phyloP scores from a whole-genome alignment of 2,329 filamentous ascomycete genomes.

The Penicillium sp. region DNA sequence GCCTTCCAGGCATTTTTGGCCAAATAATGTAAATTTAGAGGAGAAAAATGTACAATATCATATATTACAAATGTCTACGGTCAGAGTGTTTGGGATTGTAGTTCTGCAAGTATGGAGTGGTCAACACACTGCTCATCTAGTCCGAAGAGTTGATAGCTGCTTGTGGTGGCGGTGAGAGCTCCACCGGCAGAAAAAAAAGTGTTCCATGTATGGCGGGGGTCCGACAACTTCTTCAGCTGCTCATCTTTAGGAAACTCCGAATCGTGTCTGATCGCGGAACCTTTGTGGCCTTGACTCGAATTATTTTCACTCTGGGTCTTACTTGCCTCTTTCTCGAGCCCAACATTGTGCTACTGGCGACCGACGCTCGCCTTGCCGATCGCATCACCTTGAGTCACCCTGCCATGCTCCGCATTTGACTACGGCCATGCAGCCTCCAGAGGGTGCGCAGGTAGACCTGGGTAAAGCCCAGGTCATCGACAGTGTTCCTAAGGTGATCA shows the following conservation, averaged over 20 bases:
- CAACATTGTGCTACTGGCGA: constrained; percentile 11
- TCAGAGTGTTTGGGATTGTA: not conserved
- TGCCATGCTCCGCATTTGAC: constrained; percentile 43
- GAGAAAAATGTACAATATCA: constrained; percentile 5
- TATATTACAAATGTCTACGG: not conserved
- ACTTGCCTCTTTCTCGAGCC: not conserved
- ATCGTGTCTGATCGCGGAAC: not conserved
- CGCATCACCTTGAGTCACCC: constrained; percentile 28
- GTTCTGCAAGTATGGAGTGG: too few species aligned
- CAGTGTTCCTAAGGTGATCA: constrained; percentile 86
- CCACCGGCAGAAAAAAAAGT: constrained; percentile 29
- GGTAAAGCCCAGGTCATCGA: constrained; percentile 88
- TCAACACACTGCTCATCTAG: too few species aligned
- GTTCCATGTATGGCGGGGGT: constrained; percentile 22
- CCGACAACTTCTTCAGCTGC: constrained; percentile 12
- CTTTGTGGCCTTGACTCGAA: not conserved
- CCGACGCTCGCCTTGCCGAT: constrained; percentile 21
- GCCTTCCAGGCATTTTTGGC: constrained; percentile 93
- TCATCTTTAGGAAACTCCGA: constrained; percentile 5
- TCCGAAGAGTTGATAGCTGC: not conserved
- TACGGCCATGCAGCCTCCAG: constrained; percentile 43
- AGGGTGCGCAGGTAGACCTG: constrained; percentile 50
- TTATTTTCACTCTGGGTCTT: not conserved
- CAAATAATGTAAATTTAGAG: constrained; percentile 55
- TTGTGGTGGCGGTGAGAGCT: constrained; percentile 18